Base-by-base conservation (phyloP, 495 filamentous ascomycete species). In the Penicillium maclennaniae region DNA sequence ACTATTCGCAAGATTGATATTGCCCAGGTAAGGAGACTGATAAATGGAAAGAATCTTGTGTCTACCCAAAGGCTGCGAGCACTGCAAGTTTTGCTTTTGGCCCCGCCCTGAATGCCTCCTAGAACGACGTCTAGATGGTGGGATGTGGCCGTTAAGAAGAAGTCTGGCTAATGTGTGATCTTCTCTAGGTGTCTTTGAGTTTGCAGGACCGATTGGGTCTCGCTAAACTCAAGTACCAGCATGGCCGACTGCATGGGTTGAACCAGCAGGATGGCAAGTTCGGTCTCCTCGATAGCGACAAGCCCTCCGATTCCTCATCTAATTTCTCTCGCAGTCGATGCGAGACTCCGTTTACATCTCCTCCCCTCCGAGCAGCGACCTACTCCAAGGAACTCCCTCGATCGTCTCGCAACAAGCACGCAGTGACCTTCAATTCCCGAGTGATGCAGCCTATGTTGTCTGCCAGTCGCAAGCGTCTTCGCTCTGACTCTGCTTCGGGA, bases 201-300 rank as follows among this genome's bases (percentile, higher is more conserved):
- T 76, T 99, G 31, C 89, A 96, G 70, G 88, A 95, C 74, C 90
- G 92, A 41, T 80, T 99, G 31, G 92, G 95, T 58, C 81, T 97
- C 46, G 93, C 93, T 66, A 92, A 89, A 74, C 91, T 96, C 82
- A 99, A 97, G 74, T 89, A 92, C 47, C 88, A 92, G 69, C 85
- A 96, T 70, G 92, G 92, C 55, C 71, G 69, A 48, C 61, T 76
- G 25, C 68, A 69, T 53, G 51, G 62, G 3, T 51, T 71, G 38
- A 66, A 65, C 43, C 68, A 79, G 88, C 59, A 91, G 52, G 88
- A 95, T 59, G 79, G 85, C 56, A 82, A 58, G 31, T 49, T 50
- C 21, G 44, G 45, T 36, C 58, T 51, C 27, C 26, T 65, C 7
- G 71, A 65, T 20, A 65, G 55, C 53, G 72, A 76, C 53, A 72